A percentile compares a stretch with the other conserved stretches of the same genome.
Conservation (phyloP, 371 early-diverging fungal genomes). For the Zopfochytrium polystomum region DNA sequence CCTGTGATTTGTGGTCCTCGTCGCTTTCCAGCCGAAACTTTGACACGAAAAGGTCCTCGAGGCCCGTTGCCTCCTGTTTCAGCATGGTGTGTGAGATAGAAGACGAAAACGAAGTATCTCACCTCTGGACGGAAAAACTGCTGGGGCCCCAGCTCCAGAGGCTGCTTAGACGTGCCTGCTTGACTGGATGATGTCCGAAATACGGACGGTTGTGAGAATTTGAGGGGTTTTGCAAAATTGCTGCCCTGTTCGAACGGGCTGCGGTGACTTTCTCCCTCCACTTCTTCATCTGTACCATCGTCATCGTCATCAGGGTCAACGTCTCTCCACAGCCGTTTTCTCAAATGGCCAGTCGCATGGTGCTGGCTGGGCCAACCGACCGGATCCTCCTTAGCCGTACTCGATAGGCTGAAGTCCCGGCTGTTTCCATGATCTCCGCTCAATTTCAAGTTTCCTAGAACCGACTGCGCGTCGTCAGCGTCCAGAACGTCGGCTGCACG, state of each 20-base stretch:
- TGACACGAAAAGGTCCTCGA: background rate
- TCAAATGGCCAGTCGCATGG: too few species aligned
- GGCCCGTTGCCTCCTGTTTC: background rate
- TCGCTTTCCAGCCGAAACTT: background rate
- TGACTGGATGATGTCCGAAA: too few species aligned
- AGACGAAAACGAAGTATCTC: background rate
- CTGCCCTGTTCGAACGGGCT: background rate
- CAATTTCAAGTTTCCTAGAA: too few species aligned
- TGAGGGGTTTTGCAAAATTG: background rate
- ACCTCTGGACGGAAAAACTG: background rate
- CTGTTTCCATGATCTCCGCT: too few species aligned
- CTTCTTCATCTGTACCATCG: background rate
- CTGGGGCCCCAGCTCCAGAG: background rate
- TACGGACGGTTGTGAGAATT: background rate
- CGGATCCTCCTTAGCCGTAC: too few species aligned
- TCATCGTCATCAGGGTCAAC: background rate
- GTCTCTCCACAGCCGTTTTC: too few species aligned
- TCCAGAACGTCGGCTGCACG: too few species aligned
- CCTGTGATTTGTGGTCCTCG: too few species aligned
- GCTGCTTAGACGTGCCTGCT: too few species aligned
- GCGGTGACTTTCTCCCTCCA: background rate
- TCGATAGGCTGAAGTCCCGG: too few species aligned
- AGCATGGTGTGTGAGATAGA: background rate
- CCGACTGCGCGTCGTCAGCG: too few species aligned
- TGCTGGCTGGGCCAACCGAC: too few species aligned